phyloP scores from a whole-genome alignment of 1,284 basidiomycete genomes.

The Stereum hirsutum region DNA sequence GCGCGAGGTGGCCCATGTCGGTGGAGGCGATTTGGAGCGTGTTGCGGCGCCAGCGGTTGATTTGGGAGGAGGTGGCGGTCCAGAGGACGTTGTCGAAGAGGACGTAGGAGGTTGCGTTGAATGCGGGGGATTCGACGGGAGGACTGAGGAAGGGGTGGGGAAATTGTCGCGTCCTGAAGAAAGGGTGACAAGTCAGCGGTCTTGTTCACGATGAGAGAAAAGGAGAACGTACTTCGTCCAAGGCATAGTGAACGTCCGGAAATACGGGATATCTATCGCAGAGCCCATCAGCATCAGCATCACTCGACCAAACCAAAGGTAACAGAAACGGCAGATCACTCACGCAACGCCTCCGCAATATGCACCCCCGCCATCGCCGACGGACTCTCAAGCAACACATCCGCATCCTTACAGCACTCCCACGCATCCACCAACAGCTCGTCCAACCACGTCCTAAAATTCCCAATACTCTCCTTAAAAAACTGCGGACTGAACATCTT shows the following conservation, averaged over 20 bases:
- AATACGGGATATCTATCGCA: constrained; percentile 45
- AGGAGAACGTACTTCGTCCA: constrained; percentile 36
- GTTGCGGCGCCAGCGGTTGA: constrained; percentile 65
- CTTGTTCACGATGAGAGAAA: too few relatives aligned
- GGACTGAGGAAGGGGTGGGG: constrained; percentile 56
- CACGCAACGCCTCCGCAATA: constrained; percentile 70
- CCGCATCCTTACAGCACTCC: constrained; percentile 64
- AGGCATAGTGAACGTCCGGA: constrained; percentile 74
- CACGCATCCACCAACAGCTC: constrained; percentile 61
- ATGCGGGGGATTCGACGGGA: constrained; percentile 40
- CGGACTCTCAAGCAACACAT: constrained; percentile 67
- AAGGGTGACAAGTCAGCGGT: too few relatives aligned
- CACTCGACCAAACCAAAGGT: background rate
- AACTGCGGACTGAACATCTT: constrained; percentile 82
- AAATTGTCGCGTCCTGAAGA: constrained; percentile 47
- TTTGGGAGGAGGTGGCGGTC: constrained; percentile 62
- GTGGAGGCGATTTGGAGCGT: constrained; percentile 47
- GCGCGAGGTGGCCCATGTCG: constrained; percentile 56
- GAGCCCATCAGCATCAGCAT: too few relatives aligned
- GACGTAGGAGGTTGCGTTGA: constrained; percentile 44
- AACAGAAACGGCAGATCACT: constrained; percentile 12
- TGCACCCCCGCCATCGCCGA: constrained; percentile 78
- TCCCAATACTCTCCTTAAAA: constrained; percentile 61
- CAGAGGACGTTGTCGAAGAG: constrained; percentile 75
- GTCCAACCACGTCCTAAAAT: constrained; percentile 26